Evolutionary conservation across 176 grass and related monocot genomes (phyloP).

Genomic region (Elaeis guineensis): DNA sequence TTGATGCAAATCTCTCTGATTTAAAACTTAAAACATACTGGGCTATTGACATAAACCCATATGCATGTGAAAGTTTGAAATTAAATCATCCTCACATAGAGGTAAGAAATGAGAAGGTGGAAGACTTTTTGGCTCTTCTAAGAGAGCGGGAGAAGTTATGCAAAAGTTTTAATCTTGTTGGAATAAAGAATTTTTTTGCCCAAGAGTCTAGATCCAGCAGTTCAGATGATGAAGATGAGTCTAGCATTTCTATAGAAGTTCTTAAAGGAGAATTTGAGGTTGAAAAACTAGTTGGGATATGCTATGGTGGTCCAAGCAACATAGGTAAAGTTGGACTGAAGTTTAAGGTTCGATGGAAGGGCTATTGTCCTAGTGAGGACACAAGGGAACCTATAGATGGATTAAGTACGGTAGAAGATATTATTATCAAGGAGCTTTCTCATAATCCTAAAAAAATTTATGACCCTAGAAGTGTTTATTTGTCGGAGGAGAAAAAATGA

Average conservation of each 20-base stretch:
- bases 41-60: slow-evolving; percentile 67
- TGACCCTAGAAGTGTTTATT: too few relatives aligned
- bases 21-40: slow-evolving; percentile 58
- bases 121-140: slow-evolving; percentile 56
- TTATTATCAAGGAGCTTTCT: too few relatives aligned
- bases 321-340: slow-evolving; percentile 34
- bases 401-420: too few relatives aligned
- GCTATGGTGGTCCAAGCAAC: slow-evolving; percentile 44
- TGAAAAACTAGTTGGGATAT: slow-evolving; percentile 39
- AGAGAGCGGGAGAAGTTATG: slow-evolving; percentile 47
- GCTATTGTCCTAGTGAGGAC: slow-evolving; percentile 59
- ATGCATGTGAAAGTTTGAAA: slow-evolving; percentile 65
- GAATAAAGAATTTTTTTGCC: slow-evolving; percentile 1
- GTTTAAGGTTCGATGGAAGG: slow-evolving; percentile 87
- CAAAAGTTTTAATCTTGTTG: slow-evolving; percentile 24
- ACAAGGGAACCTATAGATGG: slow-evolving; percentile 78
- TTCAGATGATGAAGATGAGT: slow-evolving; percentile 24
- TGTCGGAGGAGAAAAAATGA: too few relatives aligned
- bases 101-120: slow-evolving; percentile 72
- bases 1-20: slow-evolving; percentile 55
- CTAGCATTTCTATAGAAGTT: slow-evolving; percentile 12
- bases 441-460: too few relatives aligned
- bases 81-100: slow-evolving; percentile 69
- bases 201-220: neutral
- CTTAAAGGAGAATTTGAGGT: slow-evolving; percentile 58